A percentile compares a stretch with the other conserved stretches of the same genome.
phyloP scores from a whole-genome alignment of 2,329 filamentous ascomycete species.

The Aspergillus aculeatinus region DNA sequence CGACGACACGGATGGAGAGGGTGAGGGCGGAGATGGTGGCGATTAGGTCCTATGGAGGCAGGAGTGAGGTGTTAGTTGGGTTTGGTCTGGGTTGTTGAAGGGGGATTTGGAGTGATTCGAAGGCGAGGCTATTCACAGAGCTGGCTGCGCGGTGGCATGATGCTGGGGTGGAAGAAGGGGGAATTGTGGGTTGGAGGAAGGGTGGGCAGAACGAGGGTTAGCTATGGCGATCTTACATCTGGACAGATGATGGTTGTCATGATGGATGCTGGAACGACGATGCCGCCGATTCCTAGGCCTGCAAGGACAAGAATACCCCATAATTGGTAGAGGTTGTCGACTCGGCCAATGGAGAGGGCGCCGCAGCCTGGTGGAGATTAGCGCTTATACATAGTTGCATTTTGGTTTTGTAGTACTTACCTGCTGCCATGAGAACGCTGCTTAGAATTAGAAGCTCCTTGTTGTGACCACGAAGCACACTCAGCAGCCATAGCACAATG shows the following conservation, averaged over 20 bases:
- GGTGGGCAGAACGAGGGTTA: background rate
- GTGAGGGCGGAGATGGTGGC: conserved; percentile 68
- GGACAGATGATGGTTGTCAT: conserved; percentile 70
- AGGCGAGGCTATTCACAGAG: no score
- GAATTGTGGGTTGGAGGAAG: background rate
- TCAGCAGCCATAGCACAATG: conserved; percentile 59
- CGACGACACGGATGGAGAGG: conserved; percentile 67
- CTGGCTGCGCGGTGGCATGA: no score
- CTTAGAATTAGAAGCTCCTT: conserved; percentile 60
- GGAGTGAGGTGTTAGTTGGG: background rate
- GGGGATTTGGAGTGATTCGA: no score
- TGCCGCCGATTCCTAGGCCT: conserved; percentile 65
- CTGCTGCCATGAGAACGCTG: conserved; percentile 65
- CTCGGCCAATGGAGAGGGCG: conserved; percentile 50
- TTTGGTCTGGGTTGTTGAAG: background rate
- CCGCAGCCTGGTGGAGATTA: conserved; percentile 47
- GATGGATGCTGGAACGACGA: conserved; percentile 66
- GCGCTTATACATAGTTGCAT: background rate
- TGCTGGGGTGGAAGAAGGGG: background rate
- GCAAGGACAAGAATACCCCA: conserved; percentile 62
- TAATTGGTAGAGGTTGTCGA: conserved; percentile 55
- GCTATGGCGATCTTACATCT: conserved; percentile 44
- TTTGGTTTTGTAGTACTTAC: conserved; percentile 25
- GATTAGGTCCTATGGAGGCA: conserved; percentile 54
- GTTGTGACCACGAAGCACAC: conserved; percentile 58